A percentile compares a stretch with the other conserved stretches of the same genome.
These are phyloP conservation scores for Amanita jacksonii DNA, from an alignment of 768 basidiomycete genomes.

Conservation along the genomic window DNA sequence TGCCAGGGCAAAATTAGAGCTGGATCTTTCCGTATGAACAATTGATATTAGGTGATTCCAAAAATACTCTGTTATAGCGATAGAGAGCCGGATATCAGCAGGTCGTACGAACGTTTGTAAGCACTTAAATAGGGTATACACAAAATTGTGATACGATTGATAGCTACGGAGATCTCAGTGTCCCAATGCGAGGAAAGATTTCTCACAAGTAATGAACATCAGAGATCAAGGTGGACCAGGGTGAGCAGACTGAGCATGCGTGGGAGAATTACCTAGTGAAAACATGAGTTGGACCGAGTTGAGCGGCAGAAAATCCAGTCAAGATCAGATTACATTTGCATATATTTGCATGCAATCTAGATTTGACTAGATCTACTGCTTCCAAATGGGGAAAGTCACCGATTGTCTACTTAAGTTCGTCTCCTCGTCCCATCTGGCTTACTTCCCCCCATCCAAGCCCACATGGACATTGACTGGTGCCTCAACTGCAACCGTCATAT, in stretches of 20 bases:
- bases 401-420: conserved; percentile 14
- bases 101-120: no score
- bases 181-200: no score
- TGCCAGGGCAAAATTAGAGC: no score
- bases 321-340: neutral
- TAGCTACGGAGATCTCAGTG: no score
- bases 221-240: neutral
- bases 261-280: neutral
- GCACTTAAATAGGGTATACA: no score
- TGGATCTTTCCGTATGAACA: no score
- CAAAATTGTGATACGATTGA: no score
- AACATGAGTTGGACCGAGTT: neutral
- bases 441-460: conserved; percentile 16
- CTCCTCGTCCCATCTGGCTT: conserved; percentile 12
- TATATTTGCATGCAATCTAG: conserved; percentile 3
- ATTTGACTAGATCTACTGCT: neutral
- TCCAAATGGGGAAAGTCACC: conserved; percentile 1
- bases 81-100: no score
- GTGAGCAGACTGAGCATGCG: neutral
- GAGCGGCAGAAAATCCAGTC: neutral
- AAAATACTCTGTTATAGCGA: no score
- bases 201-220: no score
- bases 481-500: conserved; percentile 52
- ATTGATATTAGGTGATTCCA: no score
- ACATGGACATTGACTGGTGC: conserved; percentile 68